Evolutionary conservation across 2,329 filamentous ascomycete genomes (phyloP), one percentile per base, ranked within the genome.

Genomic region (Clathrospora elynae): DNA sequence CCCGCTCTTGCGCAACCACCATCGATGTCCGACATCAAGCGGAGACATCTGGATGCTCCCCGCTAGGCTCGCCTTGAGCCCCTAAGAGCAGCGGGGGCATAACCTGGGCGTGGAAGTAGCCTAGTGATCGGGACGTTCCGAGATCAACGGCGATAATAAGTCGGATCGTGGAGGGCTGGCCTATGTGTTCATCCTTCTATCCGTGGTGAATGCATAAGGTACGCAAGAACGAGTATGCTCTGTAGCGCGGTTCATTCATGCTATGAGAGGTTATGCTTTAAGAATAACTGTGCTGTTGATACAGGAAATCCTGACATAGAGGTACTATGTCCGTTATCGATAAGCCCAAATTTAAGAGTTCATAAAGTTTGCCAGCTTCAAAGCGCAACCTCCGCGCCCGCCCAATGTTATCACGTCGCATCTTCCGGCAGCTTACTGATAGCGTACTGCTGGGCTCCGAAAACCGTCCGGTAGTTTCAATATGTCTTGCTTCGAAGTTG

Each of bases 171-270:
- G 88, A 88, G 1, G 87, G 88, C 23, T 12, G n/a, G 11, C 18
- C 18, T 6, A 23, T 25, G n/a, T 11, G 16, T 14, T 24, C 25
- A 9, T 16, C 10, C 14, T 93, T 70, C 67, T 93, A 88, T 2
- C 86, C 80, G 4, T 93, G 87, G 7, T 93, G 79, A 0, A 87
- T 90, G 72, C 91, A 95, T 68, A 86, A 88, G n/a, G n/a, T n/a
- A n/a, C n/a, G 93, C 87, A 0, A 88, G 91, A 20, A 89, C 89
- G 29, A 95, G 88, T 0, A n/a, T 14, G 17, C 14, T 4, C 9
- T 18, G 11, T 18, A 16, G 35, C 18, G n/a, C n/a, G n/a, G n/a
- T n/a, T n/a, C n/a, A n/a, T n/a, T n/a, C n/a, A n/a, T n/a, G n/a
- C n/a, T n/a, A n/a, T n/a, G n/a, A n/a, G n/a, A n/a, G n/a, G n/a